Conservation (phyloP, 2,329 filamentous ascomycete genomes). For the Herpotrichia juniperi region DNA sequence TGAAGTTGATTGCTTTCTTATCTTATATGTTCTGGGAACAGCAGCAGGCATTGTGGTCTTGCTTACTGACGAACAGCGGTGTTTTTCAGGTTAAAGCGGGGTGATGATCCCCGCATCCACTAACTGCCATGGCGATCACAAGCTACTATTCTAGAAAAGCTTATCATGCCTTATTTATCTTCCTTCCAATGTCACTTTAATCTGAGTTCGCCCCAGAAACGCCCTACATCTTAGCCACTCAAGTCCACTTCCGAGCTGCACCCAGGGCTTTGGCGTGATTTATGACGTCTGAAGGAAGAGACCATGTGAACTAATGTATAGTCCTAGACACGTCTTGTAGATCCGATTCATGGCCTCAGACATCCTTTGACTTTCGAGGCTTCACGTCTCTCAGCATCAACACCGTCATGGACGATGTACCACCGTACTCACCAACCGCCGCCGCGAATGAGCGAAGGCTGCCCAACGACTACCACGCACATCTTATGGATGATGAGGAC, state of each 20-base stretch:
- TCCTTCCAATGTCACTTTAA: neutral
- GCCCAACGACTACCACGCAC: constrained; percentile 8
- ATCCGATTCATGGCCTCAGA: too few species aligned
- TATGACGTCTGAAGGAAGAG: neutral
- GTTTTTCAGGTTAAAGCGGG: too few species aligned
- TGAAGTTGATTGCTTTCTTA: too few species aligned
- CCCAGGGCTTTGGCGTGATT: neutral
- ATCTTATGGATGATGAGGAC: constrained; percentile 3
- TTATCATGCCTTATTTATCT: neutral
- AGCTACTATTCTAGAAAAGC: neutral
- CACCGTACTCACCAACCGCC: constrained; percentile 18
- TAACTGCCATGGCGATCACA: neutral
- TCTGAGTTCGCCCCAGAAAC: too few species aligned
- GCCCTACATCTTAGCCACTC: too few species aligned
- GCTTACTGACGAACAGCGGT: too few species aligned
- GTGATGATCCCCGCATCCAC: neutral
- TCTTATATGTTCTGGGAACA: too few species aligned
- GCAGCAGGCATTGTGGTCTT: too few species aligned
- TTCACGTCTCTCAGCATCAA: too few species aligned
- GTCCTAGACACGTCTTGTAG: too few species aligned
- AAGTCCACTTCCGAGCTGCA: neutral
- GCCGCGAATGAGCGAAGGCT: constrained; percentile 6
- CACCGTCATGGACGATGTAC: constrained; percentile 10
- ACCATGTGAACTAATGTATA: neutral
- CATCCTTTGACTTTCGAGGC: too few species aligned